Conservation (phyloP, 2,329 filamentous ascomycete genomes). For the Botrytis deweyae region DNA sequence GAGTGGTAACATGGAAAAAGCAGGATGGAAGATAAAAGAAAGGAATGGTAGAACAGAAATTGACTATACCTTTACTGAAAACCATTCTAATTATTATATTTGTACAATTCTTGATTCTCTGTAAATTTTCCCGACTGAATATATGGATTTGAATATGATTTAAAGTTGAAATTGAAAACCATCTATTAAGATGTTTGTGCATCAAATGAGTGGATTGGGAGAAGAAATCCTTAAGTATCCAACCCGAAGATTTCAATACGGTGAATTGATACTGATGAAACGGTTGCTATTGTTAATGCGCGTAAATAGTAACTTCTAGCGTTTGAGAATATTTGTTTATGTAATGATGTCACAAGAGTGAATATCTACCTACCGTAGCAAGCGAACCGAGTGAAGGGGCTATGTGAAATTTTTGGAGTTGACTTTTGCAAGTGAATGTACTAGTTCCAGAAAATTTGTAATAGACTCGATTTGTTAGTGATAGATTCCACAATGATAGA, state of each 20-base stretch:
- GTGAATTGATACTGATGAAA: neutral
- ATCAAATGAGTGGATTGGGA: neutral
- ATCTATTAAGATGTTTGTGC: neutral
- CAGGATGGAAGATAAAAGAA: neutral
- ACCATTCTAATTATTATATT: neutral
- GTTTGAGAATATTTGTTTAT: neutral
- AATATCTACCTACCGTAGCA: neutral
- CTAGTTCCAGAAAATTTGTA: neutral
- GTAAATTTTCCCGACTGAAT: neutral
- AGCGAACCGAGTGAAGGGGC: neutral
- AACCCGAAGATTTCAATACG: neutral
- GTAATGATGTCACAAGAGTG: neutral
- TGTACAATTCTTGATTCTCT: neutral
- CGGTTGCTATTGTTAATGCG: neutral
- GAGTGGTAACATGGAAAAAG: rapidly evolving
- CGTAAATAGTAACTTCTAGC: neutral
- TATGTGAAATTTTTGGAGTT: rapidly evolving
- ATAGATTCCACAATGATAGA: no score
- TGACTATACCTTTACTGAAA: neutral
- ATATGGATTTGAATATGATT: neutral
- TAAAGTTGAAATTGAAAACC: no score
- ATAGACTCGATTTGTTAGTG: no score
- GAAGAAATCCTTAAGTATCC: neutral
- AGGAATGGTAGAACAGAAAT: neutral
- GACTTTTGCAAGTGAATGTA: neutral